phyloP scores from a whole-genome alignment of 2,329 filamentous ascomycete species.

The Exophiala sp. region DNA sequence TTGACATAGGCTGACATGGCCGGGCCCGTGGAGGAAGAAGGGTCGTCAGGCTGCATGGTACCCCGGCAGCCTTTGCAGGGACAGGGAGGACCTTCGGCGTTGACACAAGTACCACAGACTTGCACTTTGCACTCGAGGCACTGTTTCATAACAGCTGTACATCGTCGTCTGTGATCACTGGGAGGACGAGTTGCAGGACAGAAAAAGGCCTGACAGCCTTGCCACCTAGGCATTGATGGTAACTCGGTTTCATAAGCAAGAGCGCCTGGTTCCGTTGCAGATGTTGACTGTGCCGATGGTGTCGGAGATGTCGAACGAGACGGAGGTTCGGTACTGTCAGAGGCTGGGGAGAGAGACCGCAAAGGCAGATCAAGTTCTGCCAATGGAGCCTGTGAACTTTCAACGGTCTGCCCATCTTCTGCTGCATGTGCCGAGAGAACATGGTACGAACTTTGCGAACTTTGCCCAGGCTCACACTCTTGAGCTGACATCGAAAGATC shows the following conservation, averaged over 20 bases:
- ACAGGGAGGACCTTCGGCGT: conserved; percentile 24
- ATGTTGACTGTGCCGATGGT: conserved; percentile 41
- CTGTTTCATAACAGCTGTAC: conserved; percentile 42
- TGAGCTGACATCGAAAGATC: neutral
- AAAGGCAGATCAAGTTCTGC: conserved; percentile 26
- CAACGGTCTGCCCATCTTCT: conserved; percentile 6
- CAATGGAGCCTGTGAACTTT: conserved; percentile 9
- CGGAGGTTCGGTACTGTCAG: conserved; percentile 35
- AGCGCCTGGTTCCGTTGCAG: conserved; percentile 38
- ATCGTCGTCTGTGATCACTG: conserved; percentile 46
- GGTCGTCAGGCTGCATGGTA: conserved; percentile 6
- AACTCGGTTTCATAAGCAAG: conserved; percentile 21
- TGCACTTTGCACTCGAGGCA: conserved; percentile 45
- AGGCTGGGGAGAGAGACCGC: conserved; percentile 26
- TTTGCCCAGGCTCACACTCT: neutral
- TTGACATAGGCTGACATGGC: conserved; percentile 2
- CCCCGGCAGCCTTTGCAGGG: conserved; percentile 26
- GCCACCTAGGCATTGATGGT: conserved; percentile 36
- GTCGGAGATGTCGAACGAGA: conserved; percentile 36
- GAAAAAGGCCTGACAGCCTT: conserved; percentile 48
- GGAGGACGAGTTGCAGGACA: conserved; percentile 42
- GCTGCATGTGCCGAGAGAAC: neutral
- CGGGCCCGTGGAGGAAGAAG: conserved; percentile 1
- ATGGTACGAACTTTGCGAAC: no score
- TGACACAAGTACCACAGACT: conserved; percentile 45